Percentiles rank a stretch among this genome's conserved stretches.
These are phyloP conservation scores for Talaromyces albobiverticillius DNA, from an alignment of 2,329 filamentous ascomycete genomes.

Conservation along the genomic window DNA sequence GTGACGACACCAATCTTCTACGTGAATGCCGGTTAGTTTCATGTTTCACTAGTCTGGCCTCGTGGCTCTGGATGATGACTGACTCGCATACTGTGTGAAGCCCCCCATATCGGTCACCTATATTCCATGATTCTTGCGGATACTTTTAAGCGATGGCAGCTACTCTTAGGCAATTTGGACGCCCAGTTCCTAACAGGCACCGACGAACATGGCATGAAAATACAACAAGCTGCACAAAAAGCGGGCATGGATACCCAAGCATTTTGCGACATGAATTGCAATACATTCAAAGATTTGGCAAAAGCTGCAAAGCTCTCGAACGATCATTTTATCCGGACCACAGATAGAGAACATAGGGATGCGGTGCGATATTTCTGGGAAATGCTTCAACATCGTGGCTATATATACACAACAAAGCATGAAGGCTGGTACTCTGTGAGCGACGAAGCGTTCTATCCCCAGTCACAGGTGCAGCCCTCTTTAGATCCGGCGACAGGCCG, in stretches of 20 bases:
- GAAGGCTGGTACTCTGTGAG: constrained; percentile 96
- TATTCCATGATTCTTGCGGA: constrained; percentile 91
- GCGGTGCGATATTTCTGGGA: constrained; percentile 90
- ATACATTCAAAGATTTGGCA: constrained; percentile 74
- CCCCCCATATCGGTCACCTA: constrained; percentile 90
- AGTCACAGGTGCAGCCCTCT: constrained; percentile 67
- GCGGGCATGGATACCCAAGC: constrained; percentile 59
- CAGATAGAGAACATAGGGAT: constrained; percentile 74
- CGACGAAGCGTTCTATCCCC: constrained; percentile 94
- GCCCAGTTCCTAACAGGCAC: constrained; percentile 85
- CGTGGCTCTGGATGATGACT: not conserved
- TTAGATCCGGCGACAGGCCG: constrained; percentile 77
- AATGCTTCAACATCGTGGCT: constrained; percentile 69
- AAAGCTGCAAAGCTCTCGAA: constrained; percentile 66
- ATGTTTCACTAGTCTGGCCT: not conserved
- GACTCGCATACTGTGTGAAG: constrained; percentile 45
- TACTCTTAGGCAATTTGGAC: constrained; percentile 63
- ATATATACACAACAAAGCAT: constrained; percentile 82
- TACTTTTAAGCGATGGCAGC: constrained; percentile 87
- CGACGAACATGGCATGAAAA: constrained; percentile 96
- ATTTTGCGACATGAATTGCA: constrained; percentile 84
- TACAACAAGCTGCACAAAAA: constrained; percentile 21
- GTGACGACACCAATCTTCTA: constrained; percentile 98
- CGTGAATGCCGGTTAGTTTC: constrained; percentile 77
- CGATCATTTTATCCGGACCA: constrained; percentile 90